Base-by-base conservation (phyloP, 2,329 filamentous ascomycete genomes). In the Xylariales sp. region DNA sequence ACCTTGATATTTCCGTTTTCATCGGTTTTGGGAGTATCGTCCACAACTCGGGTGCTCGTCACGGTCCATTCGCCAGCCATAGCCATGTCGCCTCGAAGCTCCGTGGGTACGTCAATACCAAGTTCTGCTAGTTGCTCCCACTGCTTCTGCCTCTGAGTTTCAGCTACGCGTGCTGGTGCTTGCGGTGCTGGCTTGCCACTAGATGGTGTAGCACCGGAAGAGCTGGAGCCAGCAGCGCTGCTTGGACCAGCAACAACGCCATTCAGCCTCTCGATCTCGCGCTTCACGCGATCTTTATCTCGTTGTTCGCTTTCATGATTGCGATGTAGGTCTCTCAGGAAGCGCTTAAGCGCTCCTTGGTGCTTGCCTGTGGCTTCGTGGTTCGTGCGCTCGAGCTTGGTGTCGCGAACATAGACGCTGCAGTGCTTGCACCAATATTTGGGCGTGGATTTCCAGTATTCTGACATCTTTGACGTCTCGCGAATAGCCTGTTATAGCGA, bases 401-500 rank as follows among this genome's bases (percentile, higher is more conserved):
- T 96, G 70, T 98, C 93, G 64, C 88, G 86, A 34, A 98, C 86
- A 63, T 82, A 97, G 57, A 77, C 78, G 57, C 81, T 79, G 76
- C 93, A 98, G 70, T 95, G 88, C 63, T 97, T 97, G 78, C 93
- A 98, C 89, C 90, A 97, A 68, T 95, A 95, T 59, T 85, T 91
- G 5, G 90, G 90, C 61, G 90, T 95, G 15, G 91, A 96, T 62
- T 97, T 97, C 93, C 93, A 97, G 67, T 95, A 94, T 72, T 97
- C 93, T 0, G 93, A 83, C 93, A 98, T 97, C 33, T 7, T 48
- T 40, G n/a, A n/a, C n/a, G n/a, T n/a, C n/a, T n/a, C n/a, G n/a
- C n/a, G n/a, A n/a, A n/a, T n/a, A n/a, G n/a, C n/a, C n/a, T n/a
- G n/a, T n/a, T n/a, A n/a, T n/a, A n/a, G n/a, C n/a, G n/a, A n/a